Evolutionary conservation across 371 early-diverging fungal genomes (phyloP).

Genomic region (Blakeslea trispora): DNA sequence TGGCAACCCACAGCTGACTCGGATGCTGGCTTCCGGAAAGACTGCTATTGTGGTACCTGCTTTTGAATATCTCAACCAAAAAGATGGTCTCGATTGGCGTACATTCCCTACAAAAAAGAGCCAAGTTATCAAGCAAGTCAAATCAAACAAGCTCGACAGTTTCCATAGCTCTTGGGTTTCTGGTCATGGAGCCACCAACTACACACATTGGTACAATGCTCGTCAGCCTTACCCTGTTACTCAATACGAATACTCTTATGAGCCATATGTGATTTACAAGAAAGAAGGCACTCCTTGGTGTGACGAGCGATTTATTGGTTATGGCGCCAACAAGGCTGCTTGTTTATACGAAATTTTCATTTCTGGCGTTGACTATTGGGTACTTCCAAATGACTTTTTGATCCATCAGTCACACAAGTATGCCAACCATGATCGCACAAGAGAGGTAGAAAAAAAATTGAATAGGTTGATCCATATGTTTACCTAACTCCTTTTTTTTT

Average conservation of each 20-base stretch:
- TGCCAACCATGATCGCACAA: slow-evolving; percentile 60
- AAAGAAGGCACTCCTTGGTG: slow-evolving; percentile 68
- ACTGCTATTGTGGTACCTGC: slow-evolving; percentile 67
- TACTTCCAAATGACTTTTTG: slow-evolving; percentile 64
- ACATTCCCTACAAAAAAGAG: slow-evolving; percentile 58
- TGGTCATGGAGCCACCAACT: slow-evolving; percentile 68
- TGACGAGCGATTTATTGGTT: slow-evolving; percentile 73
- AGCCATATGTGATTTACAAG: slow-evolving; percentile 67
- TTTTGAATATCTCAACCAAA: slow-evolving; percentile 60
- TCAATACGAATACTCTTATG: slow-evolving; percentile 64
- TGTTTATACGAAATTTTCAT: slow-evolving; percentile 71
- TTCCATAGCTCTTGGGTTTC: slow-evolving; percentile 62
- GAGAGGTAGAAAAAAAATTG: slow-evolving; percentile 50
- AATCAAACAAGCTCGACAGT: slow-evolving; percentile 55
- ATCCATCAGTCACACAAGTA: slow-evolving; percentile 64
- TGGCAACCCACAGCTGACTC: slow-evolving; percentile 36
- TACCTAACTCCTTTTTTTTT: slow-evolving; percentile 9
- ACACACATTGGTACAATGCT: slow-evolving; percentile 56
- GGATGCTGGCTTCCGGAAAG: slow-evolving; percentile 41
- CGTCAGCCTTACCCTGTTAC: slow-evolving; percentile 53
- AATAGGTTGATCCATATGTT: not conserved
- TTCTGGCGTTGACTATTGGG: slow-evolving; percentile 67
- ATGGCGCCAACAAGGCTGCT: slow-evolving; percentile 76
- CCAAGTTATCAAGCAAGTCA: slow-evolving; percentile 41
- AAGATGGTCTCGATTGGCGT: slow-evolving; percentile 53